Base-by-base conservation (phyloP, 192 early-diverging fungal genomes). In the Pecoramyces ruminantium region DNA sequence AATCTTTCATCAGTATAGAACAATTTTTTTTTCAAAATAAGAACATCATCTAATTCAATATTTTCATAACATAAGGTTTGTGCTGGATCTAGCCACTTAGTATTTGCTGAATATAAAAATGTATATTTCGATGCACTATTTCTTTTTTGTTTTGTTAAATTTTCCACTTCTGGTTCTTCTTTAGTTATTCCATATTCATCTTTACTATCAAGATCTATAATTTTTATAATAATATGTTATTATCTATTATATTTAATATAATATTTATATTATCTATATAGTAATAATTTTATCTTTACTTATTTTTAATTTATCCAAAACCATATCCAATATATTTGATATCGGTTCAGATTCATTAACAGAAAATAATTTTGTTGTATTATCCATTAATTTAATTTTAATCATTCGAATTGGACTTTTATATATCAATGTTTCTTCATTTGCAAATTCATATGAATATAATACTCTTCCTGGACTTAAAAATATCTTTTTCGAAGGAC, bases 1-100 rank as follows among this genome's bases (percentile, higher is more conserved):
- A 91, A 85, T 80, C 87, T 89, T 80, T 88, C 86, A 79, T 91
- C 90, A 17, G 90, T 86, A 79, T 85, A 89, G 40, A 89, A 91
- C 79, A 91, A 91, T 82, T 91, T 91, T 79, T 91, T 91, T 77
- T 90, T 90, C 2, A 91, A 84, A 17, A 90, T 78, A 29, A 91
- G 86, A 18, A 81, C 79, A 79, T 87, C 86, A 2, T 79, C 81
- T 29, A 89, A 87, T 29, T 80, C 81, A 5, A 91, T 39, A 38
- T 88, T 86, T 83, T 91, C 89, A 79, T 91, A 89, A 0, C 87
- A 83, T 18, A 91, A 81, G 1, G 86, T 88, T 28, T 88, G 83
- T 14, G 89, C 87, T 0, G 89, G 87, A 78, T 86, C 87, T 21
- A 91, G 82, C 89, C 89, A 91, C 11, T 79, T 78, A 29, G 80